Evolutionary conservation across 495 filamentous ascomycete genomes (phyloP).

Genomic region (Hyaloscypha hepaticicola): DNA sequence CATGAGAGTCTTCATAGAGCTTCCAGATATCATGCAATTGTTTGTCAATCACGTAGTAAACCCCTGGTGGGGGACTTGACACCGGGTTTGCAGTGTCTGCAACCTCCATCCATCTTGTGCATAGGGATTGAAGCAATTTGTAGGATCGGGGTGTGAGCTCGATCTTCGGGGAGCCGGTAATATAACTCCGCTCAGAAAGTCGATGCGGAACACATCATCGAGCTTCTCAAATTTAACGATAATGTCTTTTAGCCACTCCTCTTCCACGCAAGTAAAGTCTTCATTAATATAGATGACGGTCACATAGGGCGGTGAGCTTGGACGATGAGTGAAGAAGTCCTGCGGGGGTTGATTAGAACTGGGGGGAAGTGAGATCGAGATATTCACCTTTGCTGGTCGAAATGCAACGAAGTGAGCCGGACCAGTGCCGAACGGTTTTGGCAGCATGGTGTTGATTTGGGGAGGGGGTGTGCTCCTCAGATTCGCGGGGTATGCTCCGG

Average conservation of each 20-base stretch:
- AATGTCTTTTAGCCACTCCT: neutral
- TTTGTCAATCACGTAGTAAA: too few relatives aligned
- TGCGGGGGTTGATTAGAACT: neutral
- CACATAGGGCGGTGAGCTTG: conserved; percentile 2
- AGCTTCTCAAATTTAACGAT: conserved; percentile 2
- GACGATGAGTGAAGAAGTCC: conserved; percentile 2
- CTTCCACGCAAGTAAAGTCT: conserved; percentile 1
- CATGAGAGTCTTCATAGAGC: conserved; percentile 4
- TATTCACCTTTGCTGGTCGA: too few relatives aligned
- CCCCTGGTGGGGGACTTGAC: too few relatives aligned
- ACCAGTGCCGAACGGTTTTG: too few relatives aligned
- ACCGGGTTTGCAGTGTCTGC: too few relatives aligned
- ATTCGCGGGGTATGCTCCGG: too few relatives aligned
- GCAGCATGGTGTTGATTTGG: too few relatives aligned
- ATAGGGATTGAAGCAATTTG: conserved; percentile 1
- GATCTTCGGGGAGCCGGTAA: conserved; percentile 1
- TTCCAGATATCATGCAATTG: conserved; percentile 5
- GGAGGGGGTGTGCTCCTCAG: too few relatives aligned
- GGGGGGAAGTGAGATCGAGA: too few relatives aligned
- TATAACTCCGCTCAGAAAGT: conserved; percentile 5
- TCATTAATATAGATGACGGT: neutral
- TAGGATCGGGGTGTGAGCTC: neutral
- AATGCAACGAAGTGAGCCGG: too few relatives aligned
- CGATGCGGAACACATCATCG: neutral
- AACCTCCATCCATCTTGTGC: conserved; percentile 2